These are phyloP conservation scores for Trichoderma guizhouense DNA, from an alignment of 2,329 filamentous ascomycete species.

Conservation along the genomic window DNA sequence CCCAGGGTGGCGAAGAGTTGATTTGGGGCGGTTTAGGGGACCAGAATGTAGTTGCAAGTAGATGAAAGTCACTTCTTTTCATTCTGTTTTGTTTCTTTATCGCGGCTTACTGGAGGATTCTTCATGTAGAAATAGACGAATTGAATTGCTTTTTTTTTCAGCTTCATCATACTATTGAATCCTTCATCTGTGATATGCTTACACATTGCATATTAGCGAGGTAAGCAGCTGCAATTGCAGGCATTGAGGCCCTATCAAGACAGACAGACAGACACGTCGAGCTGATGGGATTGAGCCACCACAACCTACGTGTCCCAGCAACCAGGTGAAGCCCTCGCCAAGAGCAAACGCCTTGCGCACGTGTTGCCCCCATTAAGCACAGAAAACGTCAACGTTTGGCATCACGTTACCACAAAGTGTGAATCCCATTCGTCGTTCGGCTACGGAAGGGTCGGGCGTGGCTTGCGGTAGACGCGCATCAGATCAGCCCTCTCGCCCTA, in stretches of 20 bases:
- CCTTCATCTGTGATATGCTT: not conserved
- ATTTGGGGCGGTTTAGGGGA: not conserved
- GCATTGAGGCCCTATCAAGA: not conserved
- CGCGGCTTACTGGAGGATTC: not conserved
- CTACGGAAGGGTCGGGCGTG: slow-evolving; percentile 12
- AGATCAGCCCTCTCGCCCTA: not conserved
- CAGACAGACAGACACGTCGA: not conserved
- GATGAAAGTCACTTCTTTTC: not conserved
- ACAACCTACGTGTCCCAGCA: not conserved
- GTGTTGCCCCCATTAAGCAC: not conserved
- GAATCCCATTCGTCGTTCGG: not conserved
- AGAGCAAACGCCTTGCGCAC: not conserved
- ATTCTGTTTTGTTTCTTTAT: not conserved
- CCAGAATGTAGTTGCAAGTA: slow-evolving; percentile 4
- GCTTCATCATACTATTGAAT: not conserved
- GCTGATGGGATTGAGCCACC: not conserved
- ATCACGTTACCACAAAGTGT: slow-evolving; percentile 9
- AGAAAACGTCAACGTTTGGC: not conserved
- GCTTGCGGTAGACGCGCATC: slow-evolving; percentile 10
- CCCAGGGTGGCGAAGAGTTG: not conserved
- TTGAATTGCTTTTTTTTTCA: not conserved
- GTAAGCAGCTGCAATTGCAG: not conserved
- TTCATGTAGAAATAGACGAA: not conserved
- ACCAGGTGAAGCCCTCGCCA: not conserved
- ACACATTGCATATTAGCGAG: not conserved